Conservation (phyloP, 257 asterid genomes). For the Solanum etuberosum region DNA sequence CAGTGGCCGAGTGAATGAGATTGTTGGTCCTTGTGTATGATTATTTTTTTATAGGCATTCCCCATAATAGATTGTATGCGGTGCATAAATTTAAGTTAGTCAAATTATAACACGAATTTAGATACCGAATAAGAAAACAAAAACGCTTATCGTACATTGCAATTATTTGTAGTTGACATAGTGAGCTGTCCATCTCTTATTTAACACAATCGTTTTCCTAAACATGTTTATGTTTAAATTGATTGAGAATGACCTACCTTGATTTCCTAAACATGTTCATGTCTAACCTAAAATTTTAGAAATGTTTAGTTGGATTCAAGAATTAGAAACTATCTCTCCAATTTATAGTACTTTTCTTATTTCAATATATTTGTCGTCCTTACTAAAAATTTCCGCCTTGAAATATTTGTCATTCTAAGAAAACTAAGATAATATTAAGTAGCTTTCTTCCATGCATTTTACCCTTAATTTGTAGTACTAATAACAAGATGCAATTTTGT, state of each 20-base stretch:
- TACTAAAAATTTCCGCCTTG: no score
- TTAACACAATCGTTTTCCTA: not conserved
- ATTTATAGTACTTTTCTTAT: no score
- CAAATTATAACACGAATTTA: accelerated
- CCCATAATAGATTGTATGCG: no score
- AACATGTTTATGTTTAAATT: not conserved
- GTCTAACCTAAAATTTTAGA: not conserved
- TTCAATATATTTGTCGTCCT: no score
- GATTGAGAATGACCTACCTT: not conserved
- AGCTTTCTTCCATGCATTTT: not conserved
- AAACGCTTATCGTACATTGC: not conserved
- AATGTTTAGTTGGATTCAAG: not conserved
- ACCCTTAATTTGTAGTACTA: not conserved
- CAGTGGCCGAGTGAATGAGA: not conserved
- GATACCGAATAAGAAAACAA: not conserved
- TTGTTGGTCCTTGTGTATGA: no score
- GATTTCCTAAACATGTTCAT: not conserved
- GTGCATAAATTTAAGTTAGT: no score
- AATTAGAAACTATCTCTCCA: no score
- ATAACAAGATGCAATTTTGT: no score
- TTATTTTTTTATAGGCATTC: no score
- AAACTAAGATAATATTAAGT: not conserved
- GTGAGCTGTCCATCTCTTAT: not conserved
- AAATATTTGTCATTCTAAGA: not conserved
- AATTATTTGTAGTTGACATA: not conserved